Conservation (phyloP, 768 basidiomycete species). For the Cantharellus anzutake region DNA sequence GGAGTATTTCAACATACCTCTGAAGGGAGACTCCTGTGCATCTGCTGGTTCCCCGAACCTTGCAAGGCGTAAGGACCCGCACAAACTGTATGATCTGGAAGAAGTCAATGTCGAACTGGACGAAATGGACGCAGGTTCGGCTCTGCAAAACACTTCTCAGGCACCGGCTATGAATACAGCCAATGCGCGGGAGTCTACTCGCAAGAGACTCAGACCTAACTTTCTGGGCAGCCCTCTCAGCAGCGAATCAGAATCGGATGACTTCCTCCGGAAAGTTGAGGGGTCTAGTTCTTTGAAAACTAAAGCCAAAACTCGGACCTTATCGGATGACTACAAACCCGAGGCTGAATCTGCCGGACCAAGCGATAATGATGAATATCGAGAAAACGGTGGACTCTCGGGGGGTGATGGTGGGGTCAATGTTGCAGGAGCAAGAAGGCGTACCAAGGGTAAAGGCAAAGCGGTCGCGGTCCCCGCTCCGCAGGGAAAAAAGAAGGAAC, state of each 20-base stretch:
- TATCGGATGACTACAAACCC: background rate
- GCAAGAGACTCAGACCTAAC: background rate
- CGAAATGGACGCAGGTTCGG: background rate
- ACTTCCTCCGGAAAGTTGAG: background rate
- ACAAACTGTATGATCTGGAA: background rate
- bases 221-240: too few species aligned
- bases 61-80: background rate
- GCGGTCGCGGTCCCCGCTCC: background rate
- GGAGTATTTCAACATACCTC: conserved; percentile 30
- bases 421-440: background rate
- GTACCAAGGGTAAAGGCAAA: conserved; percentile 11
- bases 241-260: too few species aligned
- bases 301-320: background rate
- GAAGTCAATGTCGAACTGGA: conserved; percentile 1
- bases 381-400: background rate
- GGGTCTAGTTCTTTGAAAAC: background rate
- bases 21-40: background rate
- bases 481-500: background rate
- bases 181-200: background rate
- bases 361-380: conserved; percentile 5
- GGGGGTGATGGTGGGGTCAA: too few species aligned
- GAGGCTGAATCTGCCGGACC: conserved; percentile 8
- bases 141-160: too few species aligned
- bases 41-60: background rate
- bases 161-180: too few species aligned